These are phyloP conservation scores for Haplographium delicatum DNA, from an alignment of 495 filamentous ascomycete species.

Conservation along the genomic window DNA sequence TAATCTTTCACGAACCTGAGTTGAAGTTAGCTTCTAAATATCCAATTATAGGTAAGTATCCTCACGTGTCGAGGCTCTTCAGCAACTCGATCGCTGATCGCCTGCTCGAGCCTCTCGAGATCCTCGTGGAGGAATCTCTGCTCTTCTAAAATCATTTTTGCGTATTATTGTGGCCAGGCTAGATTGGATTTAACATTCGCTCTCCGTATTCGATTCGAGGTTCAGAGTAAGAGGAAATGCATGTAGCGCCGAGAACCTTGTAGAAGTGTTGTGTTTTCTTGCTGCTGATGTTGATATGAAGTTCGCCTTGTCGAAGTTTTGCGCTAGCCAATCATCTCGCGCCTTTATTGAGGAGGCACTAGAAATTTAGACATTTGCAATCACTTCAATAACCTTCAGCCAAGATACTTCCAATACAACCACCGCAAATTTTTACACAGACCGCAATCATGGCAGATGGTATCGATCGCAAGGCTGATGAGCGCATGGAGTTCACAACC, in stretches of 20 bases:
- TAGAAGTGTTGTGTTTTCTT: background rate
- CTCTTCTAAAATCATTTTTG: constrained; percentile 80
- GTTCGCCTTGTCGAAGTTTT: constrained; percentile 4
- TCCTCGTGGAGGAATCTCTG: constrained; percentile 93
- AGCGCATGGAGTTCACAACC: constrained; percentile 96
- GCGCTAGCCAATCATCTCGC: constrained; percentile 10
- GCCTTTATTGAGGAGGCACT: background rate
- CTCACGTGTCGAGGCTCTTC: constrained; percentile 85
- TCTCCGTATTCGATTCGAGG: too few species aligned
- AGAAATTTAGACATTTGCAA: constrained; percentile 4
- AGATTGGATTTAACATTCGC: too few species aligned
- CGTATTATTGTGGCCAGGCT: background rate
- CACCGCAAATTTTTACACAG: background rate
- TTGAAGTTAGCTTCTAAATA: constrained; percentile 21
- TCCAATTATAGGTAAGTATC: constrained; percentile 12
- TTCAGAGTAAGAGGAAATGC: background rate
- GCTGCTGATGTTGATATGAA: background rate
- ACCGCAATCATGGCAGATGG: constrained; percentile 72
- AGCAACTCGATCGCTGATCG: constrained; percentile 78
- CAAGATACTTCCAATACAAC: background rate
- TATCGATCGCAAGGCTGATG: constrained; percentile 90
- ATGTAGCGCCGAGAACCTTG: background rate
- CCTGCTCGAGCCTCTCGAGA: constrained; percentile 89
- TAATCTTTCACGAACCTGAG: constrained; percentile 75
- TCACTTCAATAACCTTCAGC: background rate